Evolutionary conservation across 2,329 filamentous ascomycete species (phyloP), one percentile per base, ranked within the genome.

Genomic region (Cladosporium sphaerospermum): DNA sequence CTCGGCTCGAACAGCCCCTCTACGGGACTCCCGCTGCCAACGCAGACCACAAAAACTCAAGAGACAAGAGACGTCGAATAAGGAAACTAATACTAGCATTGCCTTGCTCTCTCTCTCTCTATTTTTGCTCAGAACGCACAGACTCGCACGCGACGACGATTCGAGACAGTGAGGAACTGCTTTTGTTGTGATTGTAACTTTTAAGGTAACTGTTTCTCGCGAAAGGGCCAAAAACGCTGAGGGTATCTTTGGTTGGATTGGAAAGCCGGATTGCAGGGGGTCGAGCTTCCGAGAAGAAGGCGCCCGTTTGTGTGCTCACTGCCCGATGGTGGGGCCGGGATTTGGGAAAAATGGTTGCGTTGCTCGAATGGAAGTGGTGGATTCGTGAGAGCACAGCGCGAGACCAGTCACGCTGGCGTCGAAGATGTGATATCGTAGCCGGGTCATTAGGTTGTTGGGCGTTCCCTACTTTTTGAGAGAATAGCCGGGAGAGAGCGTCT

Each of bases 321-420:
- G 9, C 16, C 40, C 40, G 39, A 14, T 42, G 4, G 16, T 42
- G 16, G 40, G 16, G 40, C 13, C 40, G 34, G 34, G 34, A 11
- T 42, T 28, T 14, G 16, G 9, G 13, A 10, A 10, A 9, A 18
- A 16, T 41, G 9, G 14, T n/a, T 18, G 4, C 14, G 14, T 41
- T 41, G 11, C 16, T 41, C 16, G 13, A 18, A 9, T 41, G 37
- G 40, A 42, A 42, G 9, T 42, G 40, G 16, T 10, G 13, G 13
- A 4, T 19, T 42, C 40, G 40, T 42, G 4, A 9, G 39, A 42
- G 40, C 40, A 4, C 40, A 44, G 48, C 48, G 48, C 48, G 44
- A 51, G 19, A 36, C 48, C 48, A 44, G 48, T 51, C 44, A 51
- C 48, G 48, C 48, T 51, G 48, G 40, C 48, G 42, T 36, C 40